Base-by-base conservation (phyloP, 768 basidiomycete species). In the Podaxis sp. region DNA sequence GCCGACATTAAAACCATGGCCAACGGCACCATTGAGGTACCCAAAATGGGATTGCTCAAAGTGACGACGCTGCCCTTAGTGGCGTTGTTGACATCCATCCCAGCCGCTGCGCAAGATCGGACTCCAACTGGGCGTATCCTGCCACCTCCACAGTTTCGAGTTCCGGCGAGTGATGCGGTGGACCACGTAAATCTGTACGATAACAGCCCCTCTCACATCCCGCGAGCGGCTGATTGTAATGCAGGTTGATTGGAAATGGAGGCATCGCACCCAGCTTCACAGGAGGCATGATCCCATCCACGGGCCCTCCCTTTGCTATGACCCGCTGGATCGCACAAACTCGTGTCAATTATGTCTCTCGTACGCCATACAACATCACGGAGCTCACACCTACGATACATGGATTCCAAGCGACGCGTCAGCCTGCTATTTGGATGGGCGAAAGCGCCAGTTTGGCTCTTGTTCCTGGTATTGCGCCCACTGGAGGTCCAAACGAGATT, bases 351-450 rank as follows among this genome's bases (percentile, higher is more conserved):
- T 90, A 88, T 63, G 87, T 89, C 52, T 90, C 88, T 5, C 79
- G 84, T 9, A 84, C 84, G 2, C 87, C 89, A 2, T 90, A 87
- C 68, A 89, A 90, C 70, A 25, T 61, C 29, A 55, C 60, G 9
- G 60, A 54, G n/a, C 19, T 19, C 24, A 66, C 63, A 4, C 83
- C 92, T 1, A 86, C 89, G 64, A 61, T 61, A 22, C 60, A 61
- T 24, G 91, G 91, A 1, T 91, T 93, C 66, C 84, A 88, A 46
- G 90, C 83, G 7, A 93, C 91, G 0, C 86, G 90, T 57, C 91
- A 91, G 66, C 90, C 91, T 8, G 91, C 91, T 0, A 92, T 94
- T 38, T 93, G 91, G 91, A 93, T 94, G 91, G 91, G 88, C 1
- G 89, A 90, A 66, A 89, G 85, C 64, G 89, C 81, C 0, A 81